These are phyloP conservation scores for Podospora appendiculata DNA, from an alignment of 495 filamentous ascomycete species.

Conservation along the genomic window DNA sequence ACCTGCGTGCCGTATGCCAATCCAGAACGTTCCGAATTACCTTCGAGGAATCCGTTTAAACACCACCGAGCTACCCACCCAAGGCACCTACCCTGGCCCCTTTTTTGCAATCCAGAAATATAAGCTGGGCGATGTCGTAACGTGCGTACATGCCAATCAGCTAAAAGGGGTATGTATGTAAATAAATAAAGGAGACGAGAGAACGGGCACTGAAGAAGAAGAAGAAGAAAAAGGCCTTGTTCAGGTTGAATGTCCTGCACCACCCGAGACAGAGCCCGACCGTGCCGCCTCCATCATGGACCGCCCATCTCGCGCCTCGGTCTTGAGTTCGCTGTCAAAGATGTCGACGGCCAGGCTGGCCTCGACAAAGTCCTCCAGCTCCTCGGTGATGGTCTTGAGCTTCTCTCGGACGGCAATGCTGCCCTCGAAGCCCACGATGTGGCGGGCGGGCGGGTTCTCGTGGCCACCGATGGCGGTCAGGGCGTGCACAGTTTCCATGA, in stretches of 20 bases:
- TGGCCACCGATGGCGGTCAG: conserved; percentile 87
- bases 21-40: too few species aligned
- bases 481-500: conserved; percentile 86
- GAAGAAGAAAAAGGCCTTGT: too few species aligned
- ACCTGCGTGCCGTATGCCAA: too few species aligned
- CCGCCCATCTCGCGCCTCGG: conserved; percentile 34
- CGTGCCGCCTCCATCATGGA: not conserved
- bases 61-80: too few species aligned
- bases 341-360: conserved; percentile 81
- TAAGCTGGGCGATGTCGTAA: too few species aligned
- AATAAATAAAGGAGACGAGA: not conserved
- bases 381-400: conserved; percentile 90
- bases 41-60: too few species aligned
- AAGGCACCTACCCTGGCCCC: too few species aligned
- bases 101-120: too few species aligned
- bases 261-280: conserved; percentile 4
- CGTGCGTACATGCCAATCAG: too few species aligned
- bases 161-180: too few species aligned
- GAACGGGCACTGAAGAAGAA: not conserved
- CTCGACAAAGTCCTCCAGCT: conserved; percentile 92
- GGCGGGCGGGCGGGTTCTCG: conserved; percentile 88
- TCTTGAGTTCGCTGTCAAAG: conserved; percentile 44
- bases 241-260: not conserved
- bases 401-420: conserved; percentile 89
- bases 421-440: conserved; percentile 90